A percentile compares a stretch with the other conserved stretches of the same genome.
These are phyloP conservation scores for Diddensiella santjacobensis DNA, from an alignment of 805 yeast species.

Conservation along the genomic window DNA sequence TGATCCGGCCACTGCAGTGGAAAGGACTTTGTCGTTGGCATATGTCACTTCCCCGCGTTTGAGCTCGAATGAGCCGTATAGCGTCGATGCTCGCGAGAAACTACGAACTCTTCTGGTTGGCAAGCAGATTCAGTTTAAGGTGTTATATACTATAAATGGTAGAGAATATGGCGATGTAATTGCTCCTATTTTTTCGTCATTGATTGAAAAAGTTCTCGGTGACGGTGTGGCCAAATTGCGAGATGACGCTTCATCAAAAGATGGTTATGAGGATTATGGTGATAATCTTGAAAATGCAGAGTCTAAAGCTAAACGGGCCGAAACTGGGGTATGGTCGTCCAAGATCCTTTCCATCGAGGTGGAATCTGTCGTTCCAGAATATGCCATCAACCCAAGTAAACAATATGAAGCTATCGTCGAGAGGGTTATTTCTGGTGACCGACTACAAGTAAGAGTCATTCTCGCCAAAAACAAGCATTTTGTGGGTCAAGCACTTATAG, in stretches of 20 bases:
- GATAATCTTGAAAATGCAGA: slow-evolving; percentile 33
- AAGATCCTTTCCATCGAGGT: slow-evolving; percentile 19
- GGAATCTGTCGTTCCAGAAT: slow-evolving; percentile 22
- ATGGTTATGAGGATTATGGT: slow-evolving; percentile 42
- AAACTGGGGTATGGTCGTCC: slow-evolving; percentile 54
- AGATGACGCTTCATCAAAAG: slow-evolving; percentile 42
- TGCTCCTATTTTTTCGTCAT: slow-evolving; percentile 58
- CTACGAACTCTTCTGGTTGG: slow-evolving; percentile 62
- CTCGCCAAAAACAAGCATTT: slow-evolving; percentile 48
- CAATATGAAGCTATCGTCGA: slow-evolving; percentile 63
- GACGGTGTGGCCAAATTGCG: slow-evolving; percentile 63
- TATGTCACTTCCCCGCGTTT: slow-evolving; percentile 57
- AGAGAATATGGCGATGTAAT: slow-evolving; percentile 71
- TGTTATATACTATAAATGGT: slow-evolving; percentile 46
- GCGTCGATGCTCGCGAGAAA: slow-evolving; percentile 58
- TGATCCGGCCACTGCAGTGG: slow-evolving; percentile 33
- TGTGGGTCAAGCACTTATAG: slow-evolving; percentile 58
- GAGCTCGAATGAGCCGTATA: slow-evolving; percentile 38
- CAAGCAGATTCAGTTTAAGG: slow-evolving; percentile 55
- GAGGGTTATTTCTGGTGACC: slow-evolving; percentile 73
- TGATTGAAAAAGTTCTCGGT: slow-evolving; percentile 51
- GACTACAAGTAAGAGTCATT: slow-evolving; percentile 59
- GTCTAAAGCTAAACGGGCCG: slow-evolving; percentile 46
- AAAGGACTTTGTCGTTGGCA: slow-evolving; percentile 61
- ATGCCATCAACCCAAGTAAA: slow-evolving; percentile 26